Conservation (phyloP, 192 early-diverging fungal species). For the Jimgerdemannia flammicorona region DNA sequence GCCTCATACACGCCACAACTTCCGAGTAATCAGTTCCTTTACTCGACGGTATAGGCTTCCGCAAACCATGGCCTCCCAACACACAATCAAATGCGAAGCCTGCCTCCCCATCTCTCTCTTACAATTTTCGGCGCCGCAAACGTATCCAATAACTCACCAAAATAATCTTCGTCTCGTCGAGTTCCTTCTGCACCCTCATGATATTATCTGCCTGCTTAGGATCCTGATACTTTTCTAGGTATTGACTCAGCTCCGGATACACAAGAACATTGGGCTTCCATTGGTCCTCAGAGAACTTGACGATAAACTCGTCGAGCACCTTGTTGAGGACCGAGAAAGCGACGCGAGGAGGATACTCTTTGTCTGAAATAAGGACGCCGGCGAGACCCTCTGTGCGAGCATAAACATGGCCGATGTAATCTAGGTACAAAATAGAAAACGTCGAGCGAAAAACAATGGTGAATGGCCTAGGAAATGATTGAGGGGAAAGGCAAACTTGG, state of each 20-base stretch:
- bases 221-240: conserved; percentile 84
- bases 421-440: conserved; percentile 27
- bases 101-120: neutral
- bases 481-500: neutral
- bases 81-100: neutral
- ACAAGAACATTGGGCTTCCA: conserved; percentile 31
- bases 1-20: conserved; percentile 13
- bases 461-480: neutral
- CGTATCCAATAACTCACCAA: conserved; percentile 20
- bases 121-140: neutral
- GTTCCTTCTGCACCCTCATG: conserved; percentile 89
- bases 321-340: conserved; percentile 85
- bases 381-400: conserved; percentile 67
- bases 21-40: neutral
- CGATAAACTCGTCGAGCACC: conserved; percentile 82
- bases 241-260: conserved; percentile 72
- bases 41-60: too few relatives aligned
- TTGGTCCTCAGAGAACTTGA: conserved; percentile 46
- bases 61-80: too few relatives aligned
- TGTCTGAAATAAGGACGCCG: conserved; percentile 76
- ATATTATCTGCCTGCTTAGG: conserved; percentile 89
- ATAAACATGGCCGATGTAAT: conserved; percentile 81
- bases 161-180: conserved; percentile 96
- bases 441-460: conserved; percentile 7
- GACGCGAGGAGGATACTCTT: conserved; percentile 85